Evolutionary conservation across 2,329 filamentous ascomycete species (phyloP).

Genomic region (Mycosphaerella arachidis): DNA sequence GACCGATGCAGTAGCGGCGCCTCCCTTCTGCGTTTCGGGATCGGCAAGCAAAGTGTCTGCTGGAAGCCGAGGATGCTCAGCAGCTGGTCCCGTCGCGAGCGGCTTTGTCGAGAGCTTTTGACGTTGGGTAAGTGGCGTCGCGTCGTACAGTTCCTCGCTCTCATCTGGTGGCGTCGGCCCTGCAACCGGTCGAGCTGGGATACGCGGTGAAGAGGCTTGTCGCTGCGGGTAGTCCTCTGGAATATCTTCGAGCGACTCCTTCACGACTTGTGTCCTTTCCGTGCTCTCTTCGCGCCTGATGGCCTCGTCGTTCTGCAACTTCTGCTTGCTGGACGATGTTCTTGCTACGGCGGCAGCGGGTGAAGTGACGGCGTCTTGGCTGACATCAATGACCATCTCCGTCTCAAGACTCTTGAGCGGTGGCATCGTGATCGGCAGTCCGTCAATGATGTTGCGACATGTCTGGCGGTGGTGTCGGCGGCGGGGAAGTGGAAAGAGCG

Average conservation of each 20-base stretch:
- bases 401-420: constrained; percentile 11
- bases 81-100: not conserved
- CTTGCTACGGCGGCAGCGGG: not conserved
- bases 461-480: not conserved
- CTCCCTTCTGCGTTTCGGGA: not conserved
- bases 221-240: not conserved
- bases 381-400: constrained; percentile 21
- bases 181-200: not conserved
- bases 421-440: constrained; percentile 15
- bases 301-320: not conserved
- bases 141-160: constrained; percentile 1
- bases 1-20: not conserved
- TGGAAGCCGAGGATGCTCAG: not conserved
- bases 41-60: not conserved
- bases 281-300: not conserved
- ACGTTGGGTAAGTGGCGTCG: not conserved
- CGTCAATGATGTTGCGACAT: not conserved
- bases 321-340: not conserved
- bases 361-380: constrained; percentile 11
- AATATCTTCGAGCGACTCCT: not conserved
- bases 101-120: not conserved
- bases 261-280: not conserved
- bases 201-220: not conserved
- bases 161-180: not conserved
- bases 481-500: not conserved